A percentile compares a stretch with the other conserved stretches of the same genome.
Evolutionary conservation across 2,329 filamentous ascomycete genomes (phyloP).

Genomic region (Davidsoniella australis): DNA sequence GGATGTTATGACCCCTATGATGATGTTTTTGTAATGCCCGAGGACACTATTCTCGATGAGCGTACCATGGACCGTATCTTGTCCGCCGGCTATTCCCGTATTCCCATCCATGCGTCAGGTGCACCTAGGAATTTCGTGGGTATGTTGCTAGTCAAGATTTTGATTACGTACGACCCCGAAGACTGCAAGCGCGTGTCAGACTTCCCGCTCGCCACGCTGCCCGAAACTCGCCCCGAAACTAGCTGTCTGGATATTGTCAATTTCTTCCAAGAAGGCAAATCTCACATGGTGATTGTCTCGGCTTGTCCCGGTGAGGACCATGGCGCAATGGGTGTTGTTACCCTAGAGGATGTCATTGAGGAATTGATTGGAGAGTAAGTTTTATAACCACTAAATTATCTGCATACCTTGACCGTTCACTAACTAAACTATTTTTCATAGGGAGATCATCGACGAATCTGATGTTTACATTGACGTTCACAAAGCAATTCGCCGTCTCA

Average conservation of each 20-base stretch:
- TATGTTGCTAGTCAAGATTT: slow-evolving; percentile 95
- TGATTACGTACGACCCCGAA: slow-evolving; percentile 96
- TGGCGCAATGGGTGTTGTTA: slow-evolving; percentile 84
- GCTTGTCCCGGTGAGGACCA: slow-evolving; percentile 77
- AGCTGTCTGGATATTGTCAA: slow-evolving; percentile 98
- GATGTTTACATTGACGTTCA: slow-evolving; percentile 97
- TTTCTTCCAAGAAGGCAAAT: slow-evolving; percentile 98
- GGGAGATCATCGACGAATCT: slow-evolving; percentile 96
- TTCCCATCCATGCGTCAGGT: slow-evolving; percentile 79
- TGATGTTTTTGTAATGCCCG: slow-evolving; percentile 93
- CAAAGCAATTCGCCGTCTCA: slow-evolving; percentile 83
- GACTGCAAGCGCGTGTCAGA: slow-evolving; percentile 75
- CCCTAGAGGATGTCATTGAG: slow-evolving; percentile 93
- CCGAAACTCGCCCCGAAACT: slow-evolving; percentile 86
- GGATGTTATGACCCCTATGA: slow-evolving; percentile 97
- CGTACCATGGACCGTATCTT: slow-evolving; percentile 87
- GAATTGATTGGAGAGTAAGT: slow-evolving; percentile 93
- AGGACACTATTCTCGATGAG: slow-evolving; percentile 83
- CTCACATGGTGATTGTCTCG: slow-evolving; percentile 94
- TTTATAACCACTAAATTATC: neutral
- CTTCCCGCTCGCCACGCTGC: slow-evolving; percentile 82
- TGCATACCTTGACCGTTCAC: neutral
- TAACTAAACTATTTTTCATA: slow-evolving; percentile 21
- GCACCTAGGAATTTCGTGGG: slow-evolving; percentile 81
- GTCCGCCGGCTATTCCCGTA: slow-evolving; percentile 85